These are phyloP conservation scores for Mollisiaceae sp. DNA, from an alignment of 2,329 filamentous ascomycete genomes.

Conservation along the genomic window DNA sequence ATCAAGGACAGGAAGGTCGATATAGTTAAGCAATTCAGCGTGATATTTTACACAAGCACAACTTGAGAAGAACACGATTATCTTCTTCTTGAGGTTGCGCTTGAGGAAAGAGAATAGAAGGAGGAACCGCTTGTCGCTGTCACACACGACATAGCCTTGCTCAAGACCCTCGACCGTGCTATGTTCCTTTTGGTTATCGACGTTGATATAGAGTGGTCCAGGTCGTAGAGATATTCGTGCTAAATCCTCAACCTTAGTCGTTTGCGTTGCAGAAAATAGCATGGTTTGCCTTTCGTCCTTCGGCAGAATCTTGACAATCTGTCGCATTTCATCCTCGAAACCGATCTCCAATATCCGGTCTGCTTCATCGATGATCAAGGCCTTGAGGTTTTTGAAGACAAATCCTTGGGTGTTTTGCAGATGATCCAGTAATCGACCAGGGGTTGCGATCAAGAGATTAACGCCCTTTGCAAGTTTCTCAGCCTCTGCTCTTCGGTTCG, in stretches of 20 bases:
- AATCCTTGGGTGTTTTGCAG: constrained; percentile 91
- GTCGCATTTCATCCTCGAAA: constrained; percentile 98
- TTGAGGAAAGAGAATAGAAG: constrained; percentile 94
- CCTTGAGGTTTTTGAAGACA: constrained; percentile 89
- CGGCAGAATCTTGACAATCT: constrained; percentile 93
- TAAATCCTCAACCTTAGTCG: constrained; percentile 96
- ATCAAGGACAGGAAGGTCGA: constrained; percentile 86
- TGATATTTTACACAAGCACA: constrained; percentile 97
- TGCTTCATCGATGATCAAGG: constrained; percentile 93
- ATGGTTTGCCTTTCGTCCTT: constrained; percentile 89
- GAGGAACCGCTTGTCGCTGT: constrained; percentile 91
- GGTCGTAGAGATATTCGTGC: constrained; percentile 90
- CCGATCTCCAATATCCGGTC: constrained; percentile 96
- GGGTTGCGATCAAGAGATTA: constrained; percentile 92
- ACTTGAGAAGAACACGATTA: constrained; percentile 94
- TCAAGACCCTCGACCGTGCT: constrained; percentile 93
- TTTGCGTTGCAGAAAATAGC: constrained; percentile 99
- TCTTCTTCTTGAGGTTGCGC: constrained; percentile 85
- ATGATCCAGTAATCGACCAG: constrained; percentile 90
- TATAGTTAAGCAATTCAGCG: constrained; percentile 94
- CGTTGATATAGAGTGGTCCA: constrained; percentile 95
- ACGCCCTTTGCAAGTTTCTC: constrained; percentile 95
- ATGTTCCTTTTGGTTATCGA: constrained; percentile 87
- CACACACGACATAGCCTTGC: constrained; percentile 94
- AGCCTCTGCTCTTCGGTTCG: constrained; percentile 87